phyloP scores from a whole-genome alignment of 2,329 filamentous ascomycete genomes.

The Calonectria henricotiae region DNA sequence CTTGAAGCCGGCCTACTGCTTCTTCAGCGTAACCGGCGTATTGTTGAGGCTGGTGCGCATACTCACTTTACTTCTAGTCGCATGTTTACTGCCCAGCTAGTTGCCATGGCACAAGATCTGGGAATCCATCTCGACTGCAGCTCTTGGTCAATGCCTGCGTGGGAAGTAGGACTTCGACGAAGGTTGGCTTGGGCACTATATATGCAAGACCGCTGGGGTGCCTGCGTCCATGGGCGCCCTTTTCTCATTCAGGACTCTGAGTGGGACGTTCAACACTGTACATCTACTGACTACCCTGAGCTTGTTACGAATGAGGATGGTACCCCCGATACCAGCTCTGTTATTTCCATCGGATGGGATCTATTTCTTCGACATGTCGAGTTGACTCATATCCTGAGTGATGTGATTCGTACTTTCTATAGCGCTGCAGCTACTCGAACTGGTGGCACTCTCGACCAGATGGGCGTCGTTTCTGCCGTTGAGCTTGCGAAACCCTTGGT shows the following conservation, averaged over 20 bases:
- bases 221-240: constrained; percentile 72
- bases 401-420: constrained; percentile 68
- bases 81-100: constrained; percentile 68
- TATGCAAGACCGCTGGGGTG: constrained; percentile 77
- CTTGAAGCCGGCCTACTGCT: constrained; percentile 71
- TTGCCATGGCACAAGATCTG: constrained; percentile 73
- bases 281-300: constrained; percentile 60
- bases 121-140: constrained; percentile 76
- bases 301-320: constrained; percentile 57
- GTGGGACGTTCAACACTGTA: constrained; percentile 67
- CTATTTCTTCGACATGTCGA: constrained; percentile 69
- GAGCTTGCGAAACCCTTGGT: constrained; percentile 57
- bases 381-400: constrained; percentile 67
- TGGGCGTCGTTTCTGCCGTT: constrained; percentile 56
- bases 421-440: constrained; percentile 56
- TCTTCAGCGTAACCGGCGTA: constrained; percentile 65
- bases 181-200: constrained; percentile 77
- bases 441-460: constrained; percentile 54
- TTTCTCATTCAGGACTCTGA: constrained; percentile 69
- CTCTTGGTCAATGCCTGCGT: constrained; percentile 74
- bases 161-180: constrained; percentile 75
- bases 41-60: constrained; percentile 52
- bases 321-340: constrained; percentile 60
- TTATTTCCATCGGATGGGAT: constrained; percentile 64
- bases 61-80: constrained; percentile 57